These are phyloP conservation scores for Fusarium papillatum DNA, from an alignment of 2,329 filamentous ascomycete species.

Conservation along the genomic window DNA sequence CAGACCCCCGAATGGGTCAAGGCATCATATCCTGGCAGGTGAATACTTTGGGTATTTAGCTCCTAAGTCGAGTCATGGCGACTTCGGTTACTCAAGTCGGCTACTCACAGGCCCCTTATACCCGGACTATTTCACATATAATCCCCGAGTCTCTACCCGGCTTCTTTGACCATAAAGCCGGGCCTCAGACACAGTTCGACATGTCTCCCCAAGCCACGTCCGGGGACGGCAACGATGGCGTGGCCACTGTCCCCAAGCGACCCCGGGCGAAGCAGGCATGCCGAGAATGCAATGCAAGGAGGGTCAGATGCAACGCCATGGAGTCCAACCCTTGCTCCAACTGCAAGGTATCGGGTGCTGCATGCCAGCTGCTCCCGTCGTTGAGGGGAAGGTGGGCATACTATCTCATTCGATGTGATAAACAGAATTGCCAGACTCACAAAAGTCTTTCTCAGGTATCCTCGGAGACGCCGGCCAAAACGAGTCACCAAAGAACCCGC, in stretches of 20 bases:
- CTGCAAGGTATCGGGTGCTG: slow-evolving; percentile 41
- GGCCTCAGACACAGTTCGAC: neutral
- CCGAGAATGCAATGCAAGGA: slow-evolving; percentile 50
- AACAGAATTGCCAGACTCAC: neutral
- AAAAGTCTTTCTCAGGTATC: slow-evolving; percentile 37
- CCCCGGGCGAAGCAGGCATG: slow-evolving; percentile 52
- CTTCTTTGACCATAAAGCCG: neutral
- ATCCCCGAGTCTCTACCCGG: neutral
- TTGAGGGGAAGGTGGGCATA: slow-evolving; percentile 47
- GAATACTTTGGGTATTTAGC: too few relatives aligned
- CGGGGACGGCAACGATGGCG: neutral
- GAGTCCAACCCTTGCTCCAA: slow-evolving; percentile 50
- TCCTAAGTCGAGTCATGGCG: neutral
- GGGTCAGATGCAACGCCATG: slow-evolving; percentile 52
- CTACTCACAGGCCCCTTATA: neutral
- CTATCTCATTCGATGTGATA: neutral
- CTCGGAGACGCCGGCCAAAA: slow-evolving; percentile 34
- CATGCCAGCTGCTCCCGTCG: slow-evolving; percentile 50
- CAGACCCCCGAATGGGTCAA: too few relatives aligned
- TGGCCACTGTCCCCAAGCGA: slow-evolving; percentile 46
- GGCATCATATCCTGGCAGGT: too few relatives aligned
- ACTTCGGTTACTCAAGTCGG: neutral
- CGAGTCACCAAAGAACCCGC: neutral
- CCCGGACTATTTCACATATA: neutral
- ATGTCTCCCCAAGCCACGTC: neutral